Base-by-base conservation (phyloP, 352 stramenopile genomes). In the Thalassiosira allenii region DNA sequence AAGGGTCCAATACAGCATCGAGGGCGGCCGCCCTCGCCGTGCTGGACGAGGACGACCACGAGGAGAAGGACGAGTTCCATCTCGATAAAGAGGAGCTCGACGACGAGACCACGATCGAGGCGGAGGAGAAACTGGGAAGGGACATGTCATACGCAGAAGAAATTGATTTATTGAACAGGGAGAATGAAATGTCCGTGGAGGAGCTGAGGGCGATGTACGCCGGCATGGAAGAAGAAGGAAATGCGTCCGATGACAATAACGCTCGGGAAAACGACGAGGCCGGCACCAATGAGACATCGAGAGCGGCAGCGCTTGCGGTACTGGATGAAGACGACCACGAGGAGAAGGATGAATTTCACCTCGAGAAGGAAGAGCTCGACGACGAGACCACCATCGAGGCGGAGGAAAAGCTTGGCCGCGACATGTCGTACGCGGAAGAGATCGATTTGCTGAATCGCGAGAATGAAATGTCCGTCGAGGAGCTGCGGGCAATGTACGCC, bases 371-470 rank as follows among this genome's bases (percentile, higher is more conserved):
- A 27, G 83, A 81, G 58, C n/a, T 90, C 9, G 95, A 98, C 57
- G 88, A 98, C 51, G 96, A 98, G 70, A 94, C 85, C 25, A 98
- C 96, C 2, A 95, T 98, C 17, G 94, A 88, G 37, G 86, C 71
- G 4, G 95, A 97, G 61, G 95, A 98, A 65, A 71, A 81, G 3
- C 80, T 91, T 37, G 74, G 74, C 37, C 77, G 71, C 58, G 83
- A 91, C 51, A 90, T 90, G 65, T 71, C 75, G 0, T 77, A 84
- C 52, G 53, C 87, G 22, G 73, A 91, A 47, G 94, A 97, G 66
- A 70, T 97, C 2, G 83, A 75, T 17, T 20, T 82, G 22, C 77
- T 97, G 5, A 73, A 96, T 47, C 58, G 87, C 32, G 95, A 98
- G 76, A 91, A 78, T 27, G 87, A 96, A 54, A 93, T 97, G 76